Percentiles rank a stretch among this genome's conserved stretches.
These are phyloP conservation scores for Kazachstania sp. DNA, from an alignment of 1,139 yeast species.

Conservation along the genomic window DNA sequence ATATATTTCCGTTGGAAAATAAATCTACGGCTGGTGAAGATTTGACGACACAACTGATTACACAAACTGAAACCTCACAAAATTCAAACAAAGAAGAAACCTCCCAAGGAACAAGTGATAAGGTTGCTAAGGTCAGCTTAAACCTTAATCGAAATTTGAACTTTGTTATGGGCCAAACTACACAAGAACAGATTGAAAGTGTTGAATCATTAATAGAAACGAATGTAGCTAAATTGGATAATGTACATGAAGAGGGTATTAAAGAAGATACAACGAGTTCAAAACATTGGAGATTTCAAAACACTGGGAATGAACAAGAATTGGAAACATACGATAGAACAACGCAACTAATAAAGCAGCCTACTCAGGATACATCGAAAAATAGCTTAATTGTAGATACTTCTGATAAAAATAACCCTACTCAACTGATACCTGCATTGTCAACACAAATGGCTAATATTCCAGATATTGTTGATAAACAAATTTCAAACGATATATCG, in stretches of 20 bases:
- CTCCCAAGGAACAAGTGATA: not conserved
- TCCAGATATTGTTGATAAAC: too few relatives aligned
- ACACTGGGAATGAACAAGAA: not conserved
- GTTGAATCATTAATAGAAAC: not conserved
- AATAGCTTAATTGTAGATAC: not conserved
- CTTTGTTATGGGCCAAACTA: not conserved
- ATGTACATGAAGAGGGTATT: constrained; percentile 9
- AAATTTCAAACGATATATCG: too few relatives aligned
- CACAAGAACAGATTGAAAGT: not conserved
- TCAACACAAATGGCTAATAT: too few relatives aligned
- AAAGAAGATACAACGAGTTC: constrained; percentile 11
- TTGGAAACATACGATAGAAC: not conserved
- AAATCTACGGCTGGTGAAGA: not conserved
- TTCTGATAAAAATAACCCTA: not conserved
- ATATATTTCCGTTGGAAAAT: not conserved
- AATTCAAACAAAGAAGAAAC: not conserved
- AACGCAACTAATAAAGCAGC: not conserved
- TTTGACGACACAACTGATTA: not conserved
- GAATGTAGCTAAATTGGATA: not conserved
- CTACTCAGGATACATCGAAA: not conserved
- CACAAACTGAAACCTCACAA: not conserved
- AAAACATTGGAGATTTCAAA: constrained; percentile 12
- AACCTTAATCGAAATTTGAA: not conserved
- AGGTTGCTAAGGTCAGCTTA: constrained; percentile 2
- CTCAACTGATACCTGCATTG: not conserved